Base-by-base conservation (phyloP, 805 yeast genomes). In the Teunomyces gatunensis region DNA sequence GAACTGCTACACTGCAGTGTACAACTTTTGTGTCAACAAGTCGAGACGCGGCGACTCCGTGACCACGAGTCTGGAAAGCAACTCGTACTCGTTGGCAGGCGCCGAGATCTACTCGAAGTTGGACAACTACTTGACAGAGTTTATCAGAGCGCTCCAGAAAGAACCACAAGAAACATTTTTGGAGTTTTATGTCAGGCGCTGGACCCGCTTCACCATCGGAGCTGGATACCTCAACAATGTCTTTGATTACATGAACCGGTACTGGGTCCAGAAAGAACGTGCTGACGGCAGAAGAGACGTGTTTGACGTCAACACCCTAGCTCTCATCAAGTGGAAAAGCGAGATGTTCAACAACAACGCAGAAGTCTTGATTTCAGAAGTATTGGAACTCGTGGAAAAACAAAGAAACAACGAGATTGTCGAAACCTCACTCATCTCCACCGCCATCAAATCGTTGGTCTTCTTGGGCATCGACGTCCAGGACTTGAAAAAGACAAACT, bases 211-310 rank as follows among this genome's bases (percentile, higher is more conserved):
- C 64, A 82, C 95, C 18, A 83, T 89, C 45, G 98, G 98, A 23
- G 96, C 98, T 1, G 87, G 90, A 12, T 87, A 89, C 66, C 70
- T 94, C 64, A 90, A 89, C 65, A 94, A 95, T 63, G 91, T 95
- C 5, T 88, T 94, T 60, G 97, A 92, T 64, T 94, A 94, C 67
- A 83, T 94, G 80, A 94, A 94, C 67, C 80, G 98, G 52, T 94
- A 92, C 68, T 94, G 99, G 99, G 97, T 95, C 39, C 87, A 87
- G 57, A 91, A 95, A 61, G 98, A 92, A 67, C 79, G 98, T 60
- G 86, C 89, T 37, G 97, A 92, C 63, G 97, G 97, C 13, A 81
- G 89, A 59, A 79, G 90, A 53, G 90, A 89, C 59, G 84, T 94
- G 40, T 89, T 83, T 65, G 99, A 94, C 66, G 95, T 95, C 18